A percentile compares a stretch with the other conserved stretches of the same genome.
Conservation (phyloP, 148 eudicot species). For the Chenopodium formosanum region DNA sequence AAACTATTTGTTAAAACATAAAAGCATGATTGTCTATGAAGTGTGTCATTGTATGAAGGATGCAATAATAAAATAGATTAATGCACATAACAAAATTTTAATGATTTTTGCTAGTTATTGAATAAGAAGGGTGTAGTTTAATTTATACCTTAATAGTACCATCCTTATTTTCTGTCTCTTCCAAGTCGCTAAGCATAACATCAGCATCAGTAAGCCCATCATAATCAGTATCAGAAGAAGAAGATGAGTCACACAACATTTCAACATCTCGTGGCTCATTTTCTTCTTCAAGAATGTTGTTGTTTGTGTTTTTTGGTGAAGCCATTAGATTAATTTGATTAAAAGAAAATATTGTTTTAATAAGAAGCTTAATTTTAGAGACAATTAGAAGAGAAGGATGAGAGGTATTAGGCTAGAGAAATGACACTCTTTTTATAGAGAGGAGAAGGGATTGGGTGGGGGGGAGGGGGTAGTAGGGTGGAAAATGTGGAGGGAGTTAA, state of each 20-base stretch:
- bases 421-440: not conserved
- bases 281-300: not conserved
- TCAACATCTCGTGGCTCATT: not conserved
- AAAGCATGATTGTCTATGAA: not conserved
- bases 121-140: too few relatives aligned
- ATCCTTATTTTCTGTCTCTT: not conserved
- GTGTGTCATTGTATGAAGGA: not conserved
- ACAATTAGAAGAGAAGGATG: not conserved
- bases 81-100: not conserved
- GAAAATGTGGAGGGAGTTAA: too few relatives aligned
- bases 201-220: not conserved
- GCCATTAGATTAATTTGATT: not conserved
- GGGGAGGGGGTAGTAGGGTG: not conserved
- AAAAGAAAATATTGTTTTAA: not conserved
- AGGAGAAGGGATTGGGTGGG: not conserved
- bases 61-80: not conserved
- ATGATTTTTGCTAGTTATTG: not conserved
- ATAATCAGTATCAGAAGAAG: not conserved
- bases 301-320: not conserved
- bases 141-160: too few relatives aligned
- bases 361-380: not conserved
- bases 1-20: not conserved
- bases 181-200: not conserved
- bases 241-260: not conserved
- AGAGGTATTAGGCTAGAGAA: not conserved